Base-by-base conservation (phyloP, 371 early-diverging fungal species). In the Mortierella sp. region DNA sequence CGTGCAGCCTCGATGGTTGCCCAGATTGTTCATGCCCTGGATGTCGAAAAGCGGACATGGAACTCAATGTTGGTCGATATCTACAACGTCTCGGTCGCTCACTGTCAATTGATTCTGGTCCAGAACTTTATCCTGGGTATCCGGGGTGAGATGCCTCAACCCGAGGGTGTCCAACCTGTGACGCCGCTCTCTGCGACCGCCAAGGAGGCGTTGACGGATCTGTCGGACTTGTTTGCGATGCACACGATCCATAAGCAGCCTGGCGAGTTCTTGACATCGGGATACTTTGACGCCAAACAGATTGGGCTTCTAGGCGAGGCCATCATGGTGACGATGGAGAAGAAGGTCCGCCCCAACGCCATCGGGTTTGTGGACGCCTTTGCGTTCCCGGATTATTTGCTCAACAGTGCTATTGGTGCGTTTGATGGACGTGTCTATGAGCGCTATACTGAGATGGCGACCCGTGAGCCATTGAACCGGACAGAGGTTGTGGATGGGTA, bases 361-460 rank as follows among this genome's bases (percentile, higher is more conserved):
- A 91, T 95, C n/a, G 89, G 93, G 0, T 88, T 95, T 16, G 95
- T 95, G 16, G 96, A 96, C 73, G 91, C 95, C 0, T 95, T 95
- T 86, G 93, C 91, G n/a, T 87, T 96, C 54, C 91, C 95, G 3
- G 96, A 96, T 67, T 91, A 93, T 74, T 89, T 87, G 51, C 90
- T 96, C 28, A 92, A 95, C 81, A 92, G 93, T 54, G 94, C 96
- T 13, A 82, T 96, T 24, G 96, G 95, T 34, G 88, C 92, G 19
- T 92, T 88, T 57, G 96, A 95, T 71, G 96, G 96, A 71, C 89
- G 90, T 61, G 93, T 93, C 13, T 97, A 97, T 81, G 95, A 95
- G 75, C 81, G 90, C 61, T 91, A 94, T 86, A 87, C 92, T 26
- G 82, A 92, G 82, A 91, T 93, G 93, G 95, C 94, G 0, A 91